phyloP scores from a whole-genome alignment of 345 rosid species.

The Carallia brachiata region DNA sequence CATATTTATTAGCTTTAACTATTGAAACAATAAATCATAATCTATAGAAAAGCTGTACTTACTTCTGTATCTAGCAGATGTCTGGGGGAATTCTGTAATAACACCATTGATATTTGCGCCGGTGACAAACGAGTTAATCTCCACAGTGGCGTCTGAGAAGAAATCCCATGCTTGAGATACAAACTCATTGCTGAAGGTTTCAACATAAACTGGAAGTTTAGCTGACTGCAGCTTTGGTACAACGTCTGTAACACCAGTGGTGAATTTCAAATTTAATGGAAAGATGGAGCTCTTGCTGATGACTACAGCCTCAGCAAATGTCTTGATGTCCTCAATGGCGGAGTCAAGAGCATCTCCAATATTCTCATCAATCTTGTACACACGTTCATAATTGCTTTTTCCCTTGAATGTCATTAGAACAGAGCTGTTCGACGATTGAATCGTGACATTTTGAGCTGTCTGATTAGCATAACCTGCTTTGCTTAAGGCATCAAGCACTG shows the following conservation, averaged over 20 bases:
- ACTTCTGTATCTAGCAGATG: constrained; percentile 74
- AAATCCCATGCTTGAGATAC: constrained; percentile 86
- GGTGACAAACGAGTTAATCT: constrained; percentile 46
- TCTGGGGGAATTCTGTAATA: constrained; percentile 74
- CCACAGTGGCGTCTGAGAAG: constrained; percentile 73
- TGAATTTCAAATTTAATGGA: constrained; percentile 19
- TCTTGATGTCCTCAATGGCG: constrained; percentile 58
- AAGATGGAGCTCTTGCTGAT: constrained; percentile 56
- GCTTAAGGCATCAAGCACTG: constrained; percentile 55
- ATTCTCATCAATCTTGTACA: constrained; percentile 62
- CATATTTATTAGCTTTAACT: background rate
- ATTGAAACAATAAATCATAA: background rate
- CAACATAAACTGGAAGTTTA: constrained; percentile 65
- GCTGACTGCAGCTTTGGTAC: constrained; percentile 46
- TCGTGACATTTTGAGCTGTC: constrained; percentile 58
- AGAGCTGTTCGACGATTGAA: constrained; percentile 76
- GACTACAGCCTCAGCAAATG: constrained; percentile 66
- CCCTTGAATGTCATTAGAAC: constrained; percentile 62
- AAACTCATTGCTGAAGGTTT: constrained; percentile 76
- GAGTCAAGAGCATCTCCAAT: constrained; percentile 51
- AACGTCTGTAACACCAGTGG: constrained; percentile 42
- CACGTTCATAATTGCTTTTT: constrained; percentile 46
- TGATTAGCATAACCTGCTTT: constrained; percentile 55
- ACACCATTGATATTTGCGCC: constrained; percentile 49
- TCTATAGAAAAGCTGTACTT: constrained; percentile 28